phyloP scores from a whole-genome alignment of 2,329 filamentous ascomycete genomes.

The Cytospora piceicola region DNA sequence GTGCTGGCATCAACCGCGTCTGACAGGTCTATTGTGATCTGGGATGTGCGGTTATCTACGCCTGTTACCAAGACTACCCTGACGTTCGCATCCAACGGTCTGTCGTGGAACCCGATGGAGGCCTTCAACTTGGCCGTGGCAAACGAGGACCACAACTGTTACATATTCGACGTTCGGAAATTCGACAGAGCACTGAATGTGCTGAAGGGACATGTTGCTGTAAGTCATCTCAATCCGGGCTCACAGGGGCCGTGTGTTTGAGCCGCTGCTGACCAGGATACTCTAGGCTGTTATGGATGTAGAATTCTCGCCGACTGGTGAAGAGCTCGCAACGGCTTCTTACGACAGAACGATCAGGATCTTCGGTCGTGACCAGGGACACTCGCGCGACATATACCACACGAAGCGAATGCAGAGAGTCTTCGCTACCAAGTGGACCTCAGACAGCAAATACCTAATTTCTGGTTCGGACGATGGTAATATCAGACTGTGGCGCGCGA shows the following conservation, averaged over 20 bases:
- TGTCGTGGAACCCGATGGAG: slow-evolving; percentile 96
- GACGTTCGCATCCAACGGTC: slow-evolving; percentile 78
- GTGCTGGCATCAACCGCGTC: slow-evolving; percentile 83
- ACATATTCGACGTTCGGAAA: slow-evolving; percentile 93
- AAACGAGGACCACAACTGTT: slow-evolving; percentile 88
- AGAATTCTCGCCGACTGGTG: slow-evolving; percentile 91
- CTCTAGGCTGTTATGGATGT: slow-evolving; percentile 85
- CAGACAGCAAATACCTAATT: slow-evolving; percentile 87
- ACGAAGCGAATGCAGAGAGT: slow-evolving; percentile 98
- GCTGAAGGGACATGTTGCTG: slow-evolving; percentile 80
- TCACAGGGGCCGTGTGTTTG: neutral
- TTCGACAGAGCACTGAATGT: slow-evolving; percentile 87
- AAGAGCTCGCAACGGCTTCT: slow-evolving; percentile 87
- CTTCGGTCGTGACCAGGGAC: slow-evolving; percentile 79
- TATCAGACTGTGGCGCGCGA: slow-evolving; percentile 79
- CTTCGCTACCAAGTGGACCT: slow-evolving; percentile 81
- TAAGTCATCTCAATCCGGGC: slow-evolving; percentile 18
- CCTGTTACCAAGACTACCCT: slow-evolving; percentile 82
- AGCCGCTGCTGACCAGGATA: neutral
- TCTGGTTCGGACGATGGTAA: slow-evolving; percentile 87
- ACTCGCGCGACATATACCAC: slow-evolving; percentile 94
- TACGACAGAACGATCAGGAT: slow-evolving; percentile 88
- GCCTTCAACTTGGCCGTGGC: slow-evolving; percentile 81
- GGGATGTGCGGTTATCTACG: slow-evolving; percentile 85
- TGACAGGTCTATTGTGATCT: slow-evolving; percentile 81